Evolutionary conservation across 306 rosid genomes (phyloP).

Genomic region (Canavalia gladiata): DNA sequence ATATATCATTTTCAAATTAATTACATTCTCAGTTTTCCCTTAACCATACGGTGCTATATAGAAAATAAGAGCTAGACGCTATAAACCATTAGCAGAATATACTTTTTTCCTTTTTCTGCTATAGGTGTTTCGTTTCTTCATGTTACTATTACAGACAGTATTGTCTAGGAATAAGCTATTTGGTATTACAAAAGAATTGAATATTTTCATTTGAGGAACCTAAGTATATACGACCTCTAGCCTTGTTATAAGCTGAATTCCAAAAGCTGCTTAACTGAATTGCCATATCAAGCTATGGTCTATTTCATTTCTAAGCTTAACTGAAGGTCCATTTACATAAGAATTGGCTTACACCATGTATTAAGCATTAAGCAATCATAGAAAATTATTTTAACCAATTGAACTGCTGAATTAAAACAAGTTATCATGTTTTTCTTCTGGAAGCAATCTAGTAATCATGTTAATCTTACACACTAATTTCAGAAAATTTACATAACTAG

Average conservation of each 20-base stretch:
- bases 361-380: neutral
- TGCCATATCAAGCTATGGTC: neutral
- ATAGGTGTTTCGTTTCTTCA: neutral
- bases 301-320: constrained; percentile 23
- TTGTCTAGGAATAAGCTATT: constrained; percentile 26
- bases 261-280: constrained; percentile 25
- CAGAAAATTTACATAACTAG: constrained; percentile 27
- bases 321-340: neutral
- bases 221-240: constrained; percentile 5
- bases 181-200: constrained; percentile 25
- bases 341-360: constrained; percentile 11
- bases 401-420: constrained; percentile 10
- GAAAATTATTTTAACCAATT: constrained; percentile 32
- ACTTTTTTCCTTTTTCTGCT: neutral
- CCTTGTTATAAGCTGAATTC: constrained; percentile 17
- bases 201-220: constrained; percentile 13
- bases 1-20: constrained; percentile 32
- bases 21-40: constrained; percentile 5
- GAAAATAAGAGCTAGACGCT: constrained; percentile 28
- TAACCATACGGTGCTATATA: constrained; percentile 27
- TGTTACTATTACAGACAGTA: neutral
- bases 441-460: neutral
- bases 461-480: constrained; percentile 22
- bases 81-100: neutral
- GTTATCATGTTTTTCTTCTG: neutral